Conservation (phyloP, 2,329 filamentous ascomycete genomes). For the Colletotrichum costaricense region DNA sequence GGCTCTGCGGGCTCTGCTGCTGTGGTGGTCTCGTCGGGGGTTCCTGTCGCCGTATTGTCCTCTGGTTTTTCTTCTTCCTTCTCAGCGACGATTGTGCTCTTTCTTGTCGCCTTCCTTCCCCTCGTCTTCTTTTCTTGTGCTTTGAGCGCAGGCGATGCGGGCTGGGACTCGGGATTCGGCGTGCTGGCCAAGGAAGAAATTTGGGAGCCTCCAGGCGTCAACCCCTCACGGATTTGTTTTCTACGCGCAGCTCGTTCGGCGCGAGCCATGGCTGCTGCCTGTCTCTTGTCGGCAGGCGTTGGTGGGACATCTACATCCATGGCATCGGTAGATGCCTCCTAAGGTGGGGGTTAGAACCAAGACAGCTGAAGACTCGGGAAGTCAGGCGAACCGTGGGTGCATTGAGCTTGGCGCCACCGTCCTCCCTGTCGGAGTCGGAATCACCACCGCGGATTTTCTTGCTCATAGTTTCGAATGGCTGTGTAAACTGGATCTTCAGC, state of each 20-base stretch:
- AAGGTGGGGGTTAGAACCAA: slow-evolving; percentile 15
- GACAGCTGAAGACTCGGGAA: not conserved
- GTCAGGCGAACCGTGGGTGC: slow-evolving; percentile 24
- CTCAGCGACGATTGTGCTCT: not conserved
- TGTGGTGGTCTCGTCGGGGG: not conserved
- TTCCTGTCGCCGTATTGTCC: slow-evolving; percentile 12
- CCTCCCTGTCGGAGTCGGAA: slow-evolving; percentile 28
- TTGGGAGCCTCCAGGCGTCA: slow-evolving; percentile 2
- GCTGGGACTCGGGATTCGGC: slow-evolving; percentile 23
- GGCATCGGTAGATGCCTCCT: slow-evolving; percentile 17
- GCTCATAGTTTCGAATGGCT: slow-evolving; percentile 11
- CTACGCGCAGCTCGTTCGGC: slow-evolving; percentile 30
- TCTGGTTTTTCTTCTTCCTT: not conserved
- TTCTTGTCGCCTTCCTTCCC: slow-evolving; percentile 32
- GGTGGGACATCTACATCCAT: slow-evolving; percentile 29
- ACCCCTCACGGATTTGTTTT: slow-evolving; percentile 28
- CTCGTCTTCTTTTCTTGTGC: slow-evolving; percentile 28
- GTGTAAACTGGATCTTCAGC: not conserved
- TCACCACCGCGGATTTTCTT: slow-evolving; percentile 13
- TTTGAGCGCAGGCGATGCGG: slow-evolving; percentile 23
- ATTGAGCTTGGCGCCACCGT: slow-evolving; percentile 27
- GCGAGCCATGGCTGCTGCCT: slow-evolving; percentile 24
- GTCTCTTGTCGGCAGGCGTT: slow-evolving; percentile 22
- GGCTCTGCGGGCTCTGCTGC: not conserved
- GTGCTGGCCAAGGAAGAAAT: slow-evolving; percentile 25